Evolutionary conservation across 2,329 filamentous ascomycete species (phyloP).

Genomic region (Dactylellina parvicollis): DNA sequence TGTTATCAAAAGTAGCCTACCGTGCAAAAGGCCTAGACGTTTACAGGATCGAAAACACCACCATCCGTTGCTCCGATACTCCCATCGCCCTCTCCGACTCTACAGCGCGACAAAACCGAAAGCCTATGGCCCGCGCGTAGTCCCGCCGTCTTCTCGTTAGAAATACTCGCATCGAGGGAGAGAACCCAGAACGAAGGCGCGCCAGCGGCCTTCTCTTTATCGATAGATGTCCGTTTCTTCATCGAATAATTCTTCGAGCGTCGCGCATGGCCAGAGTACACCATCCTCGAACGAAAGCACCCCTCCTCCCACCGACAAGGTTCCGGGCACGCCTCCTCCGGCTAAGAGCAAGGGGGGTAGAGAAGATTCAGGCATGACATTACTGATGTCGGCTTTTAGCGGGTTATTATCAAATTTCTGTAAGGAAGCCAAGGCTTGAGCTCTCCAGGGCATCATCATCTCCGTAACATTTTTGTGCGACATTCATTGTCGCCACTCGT

Average conservation of each 20-base stretch:
- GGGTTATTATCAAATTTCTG: neutral
- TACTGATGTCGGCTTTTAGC: neutral
- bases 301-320: slow-evolving; percentile 1
- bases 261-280: slow-evolving; percentile 11
- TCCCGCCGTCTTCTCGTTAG: neutral
- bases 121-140: neutral
- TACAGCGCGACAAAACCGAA: neutral
- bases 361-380: slow-evolving; percentile 9
- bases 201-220: neutral
- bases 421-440: slow-evolving; percentile 5
- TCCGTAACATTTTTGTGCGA: too few relatives aligned
- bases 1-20: neutral
- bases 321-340: neutral
- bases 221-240: slow-evolving; percentile 16
- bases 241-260: slow-evolving; percentile 23
- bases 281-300: slow-evolving; percentile 15
- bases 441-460: neutral
- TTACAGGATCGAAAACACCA: neutral
- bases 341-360: neutral
- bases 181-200: slow-evolving; percentile 9
- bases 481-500: neutral
- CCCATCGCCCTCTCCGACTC: neutral
- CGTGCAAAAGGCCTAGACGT: neutral
- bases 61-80: neutral
- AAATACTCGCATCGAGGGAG: neutral